Base-by-base conservation (phyloP, 768 basidiomycete species). In the Boletus barrowsii region DNA sequence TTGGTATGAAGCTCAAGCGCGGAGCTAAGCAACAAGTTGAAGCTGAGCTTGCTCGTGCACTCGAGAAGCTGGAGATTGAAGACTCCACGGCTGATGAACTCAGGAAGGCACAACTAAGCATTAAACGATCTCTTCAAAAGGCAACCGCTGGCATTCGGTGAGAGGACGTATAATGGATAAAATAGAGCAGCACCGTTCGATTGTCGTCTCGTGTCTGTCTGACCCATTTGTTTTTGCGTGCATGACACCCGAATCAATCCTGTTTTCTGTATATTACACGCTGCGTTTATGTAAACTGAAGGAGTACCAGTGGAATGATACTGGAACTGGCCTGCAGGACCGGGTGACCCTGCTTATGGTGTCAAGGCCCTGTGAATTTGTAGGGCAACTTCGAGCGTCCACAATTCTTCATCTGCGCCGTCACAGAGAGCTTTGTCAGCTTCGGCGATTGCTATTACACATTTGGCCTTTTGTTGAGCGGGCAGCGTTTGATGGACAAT, bases 1-100 rank as follows among this genome's bases (percentile, higher is more conserved):
- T 97, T 64, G 90, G 92, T 68, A 90, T 95, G 87, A 98, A 98
- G 80, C 88, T 98, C 75, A 98, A 98, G 85, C 89, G 96, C 57
- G 94, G 94, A 67, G 91, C 94, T 50, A 94, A 94, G 79, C 72
- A 79, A 33, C 91, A 95, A 72, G 92, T 99, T 62, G 97, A 99
- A 81, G 82, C 89, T 59, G 97, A 98, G 79, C 93, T 99, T 59
- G 95, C 97, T 49, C 91, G 94, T 69, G 95, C 97, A 30, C 83
- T 98, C 46, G 97, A 98, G 86, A 94, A 93, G 79, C 81, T 99
- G 71, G 97, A 98, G 82, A 90, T 97, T 58, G 96, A 97, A 78
- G 92, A 96, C 55, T 90, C 92, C 56, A 79, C 89, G 30, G 85
- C 86, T 51, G 97, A 98, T 72, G 93, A 99, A 75, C 84, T 99